phyloP scores from a whole-genome alignment of 2,329 filamentous ascomycete genomes.

The Whalleya microplaca region DNA sequence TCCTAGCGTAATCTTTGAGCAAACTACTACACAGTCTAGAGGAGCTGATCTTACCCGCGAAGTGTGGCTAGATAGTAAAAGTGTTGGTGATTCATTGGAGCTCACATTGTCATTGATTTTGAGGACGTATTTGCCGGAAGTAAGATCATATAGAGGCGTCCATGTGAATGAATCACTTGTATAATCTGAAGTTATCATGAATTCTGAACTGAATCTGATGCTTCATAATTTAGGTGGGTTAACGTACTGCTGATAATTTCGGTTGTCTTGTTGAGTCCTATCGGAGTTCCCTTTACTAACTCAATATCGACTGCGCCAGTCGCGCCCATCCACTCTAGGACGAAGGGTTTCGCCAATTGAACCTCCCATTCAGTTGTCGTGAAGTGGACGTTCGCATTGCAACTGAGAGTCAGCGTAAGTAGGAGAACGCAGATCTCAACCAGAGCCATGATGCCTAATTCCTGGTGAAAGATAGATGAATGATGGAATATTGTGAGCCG shows the following conservation, averaged over 20 bases:
- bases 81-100: slow-evolving; percentile 6
- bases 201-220: not conserved
- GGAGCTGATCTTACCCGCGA: slow-evolving; percentile 4
- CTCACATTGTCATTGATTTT: slow-evolving; percentile 5
- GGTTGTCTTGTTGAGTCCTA: not conserved
- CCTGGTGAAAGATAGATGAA: not conserved
- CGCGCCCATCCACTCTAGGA: slow-evolving; percentile 11
- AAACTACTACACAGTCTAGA: not conserved
- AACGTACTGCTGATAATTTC: slow-evolving; percentile 8
- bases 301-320: slow-evolving; percentile 5
- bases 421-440: not conserved
- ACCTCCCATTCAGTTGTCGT: slow-evolving; percentile 15
- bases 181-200: slow-evolving; percentile 4
- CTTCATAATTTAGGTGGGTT: not conserved
- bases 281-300: slow-evolving; percentile 1
- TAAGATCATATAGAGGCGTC: slow-evolving; percentile 4
- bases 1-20: not conserved
- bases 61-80: not conserved
- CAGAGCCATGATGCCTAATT: slow-evolving; percentile 5
- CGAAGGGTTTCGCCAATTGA: slow-evolving; percentile 1
- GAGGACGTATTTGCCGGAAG: slow-evolving; percentile 10
- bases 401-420: not conserved
- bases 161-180: slow-evolving; percentile 4
- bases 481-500: not conserved
- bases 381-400: slow-evolving; percentile 8